phyloP scores from a whole-genome alignment of 768 basidiomycete genomes.

The Lyophyllum decastes region DNA sequence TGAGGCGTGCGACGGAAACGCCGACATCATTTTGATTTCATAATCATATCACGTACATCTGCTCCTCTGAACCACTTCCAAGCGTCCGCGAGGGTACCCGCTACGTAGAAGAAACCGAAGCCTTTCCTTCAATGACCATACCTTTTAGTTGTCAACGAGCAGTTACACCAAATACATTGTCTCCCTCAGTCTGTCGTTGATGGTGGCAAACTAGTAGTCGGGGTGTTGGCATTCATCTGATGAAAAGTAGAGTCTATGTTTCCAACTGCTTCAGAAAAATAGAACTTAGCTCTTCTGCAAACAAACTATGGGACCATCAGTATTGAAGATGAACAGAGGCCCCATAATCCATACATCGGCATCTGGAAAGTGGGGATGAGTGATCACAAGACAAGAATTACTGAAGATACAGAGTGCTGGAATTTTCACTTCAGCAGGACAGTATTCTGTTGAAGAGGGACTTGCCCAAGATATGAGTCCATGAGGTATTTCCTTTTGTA shows the following conservation, averaged over 20 bases:
- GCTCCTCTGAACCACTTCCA: background rate
- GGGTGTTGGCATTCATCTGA: slow-evolving; percentile 26
- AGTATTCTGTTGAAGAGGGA: too few species aligned
- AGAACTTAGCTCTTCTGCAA: slow-evolving; percentile 53
- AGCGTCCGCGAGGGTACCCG: background rate
- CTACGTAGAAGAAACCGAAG: background rate
- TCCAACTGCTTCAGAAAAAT: slow-evolving; percentile 41
- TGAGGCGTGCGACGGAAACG: background rate
- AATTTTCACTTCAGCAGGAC: slow-evolving; percentile 71
- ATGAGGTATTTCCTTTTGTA: too few species aligned
- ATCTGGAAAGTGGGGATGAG: slow-evolving; percentile 33
- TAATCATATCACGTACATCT: slow-evolving; percentile 10
- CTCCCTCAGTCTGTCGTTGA: slow-evolving; percentile 28
- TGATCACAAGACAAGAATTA: background rate
- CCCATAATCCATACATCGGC: slow-evolving; percentile 48
- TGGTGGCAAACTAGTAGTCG: slow-evolving; percentile 32
- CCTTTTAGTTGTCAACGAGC: too few species aligned
- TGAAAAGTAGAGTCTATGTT: slow-evolving; percentile 36
- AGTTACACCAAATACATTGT: slow-evolving; percentile 32
- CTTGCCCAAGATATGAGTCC: too few species aligned
- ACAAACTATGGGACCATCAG: slow-evolving; percentile 40
- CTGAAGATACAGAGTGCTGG: slow-evolving; percentile 70
- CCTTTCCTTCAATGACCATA: background rate
- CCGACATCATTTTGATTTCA: slow-evolving; percentile 6
- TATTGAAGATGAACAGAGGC: background rate